phyloP scores from a whole-genome alignment of 805 yeast genomes.

The Metschnikowia reukaufii region DNA sequence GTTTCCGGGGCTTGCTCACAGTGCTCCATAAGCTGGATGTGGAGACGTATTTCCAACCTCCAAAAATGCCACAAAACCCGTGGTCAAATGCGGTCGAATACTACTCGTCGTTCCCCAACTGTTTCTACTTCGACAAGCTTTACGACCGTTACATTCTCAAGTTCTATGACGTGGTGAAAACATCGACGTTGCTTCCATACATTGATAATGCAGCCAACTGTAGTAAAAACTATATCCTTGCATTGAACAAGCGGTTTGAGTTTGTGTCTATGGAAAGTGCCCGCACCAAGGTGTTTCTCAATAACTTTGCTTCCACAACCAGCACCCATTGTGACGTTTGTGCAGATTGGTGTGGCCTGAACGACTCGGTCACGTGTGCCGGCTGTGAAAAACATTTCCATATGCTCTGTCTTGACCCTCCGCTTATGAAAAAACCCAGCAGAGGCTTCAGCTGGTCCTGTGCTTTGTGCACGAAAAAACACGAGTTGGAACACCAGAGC shows the following conservation, averaged over 20 bases:
- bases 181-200: slow-evolving; percentile 46
- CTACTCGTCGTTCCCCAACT: slow-evolving; percentile 59
- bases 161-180: slow-evolving; percentile 74
- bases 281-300: slow-evolving; percentile 58
- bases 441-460: slow-evolving; percentile 92
- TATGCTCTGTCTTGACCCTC: slow-evolving; percentile 84
- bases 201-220: slow-evolving; percentile 41
- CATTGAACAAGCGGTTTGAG: slow-evolving; percentile 65
- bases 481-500: slow-evolving; percentile 45
- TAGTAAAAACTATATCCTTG: slow-evolving; percentile 59
- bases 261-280: slow-evolving; percentile 75
- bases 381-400: slow-evolving; percentile 72
- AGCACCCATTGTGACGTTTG: slow-evolving; percentile 65
- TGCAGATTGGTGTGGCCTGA: slow-evolving; percentile 77
- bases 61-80: slow-evolving; percentile 9
- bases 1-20: slow-evolving; percentile 71
- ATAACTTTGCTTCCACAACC: slow-evolving; percentile 54
- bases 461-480: slow-evolving; percentile 66
- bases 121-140: slow-evolving; percentile 80
- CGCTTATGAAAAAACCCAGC: slow-evolving; percentile 73
- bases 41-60: slow-evolving; percentile 35
- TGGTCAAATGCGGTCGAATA: slow-evolving; percentile 39
- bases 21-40: slow-evolving; percentile 72
- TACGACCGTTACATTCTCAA: slow-evolving; percentile 84
- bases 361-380: slow-evolving; percentile 78